These are phyloP conservation scores for Nitzschia sp. DNA, from an alignment of 108 stramenopile species.

Conservation along the genomic window DNA sequence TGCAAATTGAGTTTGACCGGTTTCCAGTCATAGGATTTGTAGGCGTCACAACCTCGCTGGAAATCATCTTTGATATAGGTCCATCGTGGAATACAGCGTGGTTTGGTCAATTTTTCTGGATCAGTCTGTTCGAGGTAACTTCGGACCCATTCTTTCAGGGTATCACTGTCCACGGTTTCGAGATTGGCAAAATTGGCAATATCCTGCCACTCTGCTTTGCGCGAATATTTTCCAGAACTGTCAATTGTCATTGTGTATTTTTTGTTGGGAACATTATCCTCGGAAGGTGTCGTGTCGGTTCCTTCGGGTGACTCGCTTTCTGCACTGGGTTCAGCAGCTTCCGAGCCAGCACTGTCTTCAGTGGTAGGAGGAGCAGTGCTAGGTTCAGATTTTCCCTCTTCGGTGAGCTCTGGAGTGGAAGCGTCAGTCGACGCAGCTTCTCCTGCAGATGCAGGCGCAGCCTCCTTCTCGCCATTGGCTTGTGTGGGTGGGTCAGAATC, in stretches of 20 bases:
- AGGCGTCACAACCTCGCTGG: constrained; percentile 9
- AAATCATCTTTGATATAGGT: constrained; percentile 31
- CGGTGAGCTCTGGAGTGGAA: background rate
- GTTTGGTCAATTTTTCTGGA: constrained; percentile 17
- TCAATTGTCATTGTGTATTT: constrained; percentile 18
- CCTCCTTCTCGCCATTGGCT: background rate
- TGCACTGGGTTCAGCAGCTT: background rate
- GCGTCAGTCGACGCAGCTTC: background rate
- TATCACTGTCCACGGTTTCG: constrained; percentile 17
- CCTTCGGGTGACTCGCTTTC: background rate
- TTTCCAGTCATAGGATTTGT: constrained; percentile 35
- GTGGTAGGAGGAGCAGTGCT: background rate
- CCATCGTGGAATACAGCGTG: constrained; percentile 15
- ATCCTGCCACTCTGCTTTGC: constrained; percentile 28
- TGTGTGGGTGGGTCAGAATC: background rate
- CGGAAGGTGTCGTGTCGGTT: background rate
- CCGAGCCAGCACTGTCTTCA: background rate
- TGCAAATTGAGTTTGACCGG: constrained; percentile 30
- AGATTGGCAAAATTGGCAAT: constrained; percentile 19
- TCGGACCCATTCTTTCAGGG: constrained; percentile 23
- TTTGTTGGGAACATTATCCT: background rate
- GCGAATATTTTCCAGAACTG: constrained; percentile 26
- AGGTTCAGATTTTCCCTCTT: background rate
- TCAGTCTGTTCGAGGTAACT: constrained; percentile 18
- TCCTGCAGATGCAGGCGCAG: background rate